phyloP scores from a whole-genome alignment of 768 basidiomycete genomes.

The Podaxis pistillaris region DNA sequence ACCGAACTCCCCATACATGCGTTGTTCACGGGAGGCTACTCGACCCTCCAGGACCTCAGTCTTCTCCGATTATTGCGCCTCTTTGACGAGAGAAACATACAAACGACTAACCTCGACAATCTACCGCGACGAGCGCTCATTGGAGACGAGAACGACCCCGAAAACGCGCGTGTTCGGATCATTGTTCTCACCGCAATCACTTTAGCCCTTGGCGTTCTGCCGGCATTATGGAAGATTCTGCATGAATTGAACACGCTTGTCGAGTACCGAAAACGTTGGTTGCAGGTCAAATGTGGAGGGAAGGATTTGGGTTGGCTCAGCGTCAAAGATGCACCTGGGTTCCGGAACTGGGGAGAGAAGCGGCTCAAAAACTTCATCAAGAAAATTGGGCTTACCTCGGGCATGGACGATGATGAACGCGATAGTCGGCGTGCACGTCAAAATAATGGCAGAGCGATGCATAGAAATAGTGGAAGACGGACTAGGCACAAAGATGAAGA shows the following conservation, averaged over 20 bases:
- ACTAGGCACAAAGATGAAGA: constrained; percentile 39
- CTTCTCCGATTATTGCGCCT: constrained; percentile 70
- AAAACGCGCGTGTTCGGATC: constrained; percentile 55
- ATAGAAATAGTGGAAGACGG: constrained; percentile 28
- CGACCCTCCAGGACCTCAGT: constrained; percentile 72
- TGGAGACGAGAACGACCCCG: constrained; percentile 31
- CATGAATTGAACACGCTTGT: constrained; percentile 59
- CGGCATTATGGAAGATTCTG: constrained; percentile 63
- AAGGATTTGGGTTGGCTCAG: constrained; percentile 79
- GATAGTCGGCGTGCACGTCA: constrained; percentile 19
- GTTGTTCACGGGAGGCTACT: constrained; percentile 56
- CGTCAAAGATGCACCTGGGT: constrained; percentile 60
- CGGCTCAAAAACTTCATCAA: constrained; percentile 66
- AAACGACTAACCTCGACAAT: constrained; percentile 28
- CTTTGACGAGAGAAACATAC: constrained; percentile 42
- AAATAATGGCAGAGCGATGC: constrained; percentile 23
- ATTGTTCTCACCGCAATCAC: constrained; percentile 67
- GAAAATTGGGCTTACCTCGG: constrained; percentile 64
- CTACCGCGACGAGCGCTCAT: constrained; percentile 31
- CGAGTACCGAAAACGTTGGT: constrained; percentile 57
- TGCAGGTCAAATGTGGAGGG: constrained; percentile 60
- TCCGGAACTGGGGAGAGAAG: constrained; percentile 72
- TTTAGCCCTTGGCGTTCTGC: constrained; percentile 59
- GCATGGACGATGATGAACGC: constrained; percentile 34
- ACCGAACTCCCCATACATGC: constrained; percentile 45